Base-by-base conservation (phyloP, 805 yeast species). In the Brettanomyces sp. region DNA sequence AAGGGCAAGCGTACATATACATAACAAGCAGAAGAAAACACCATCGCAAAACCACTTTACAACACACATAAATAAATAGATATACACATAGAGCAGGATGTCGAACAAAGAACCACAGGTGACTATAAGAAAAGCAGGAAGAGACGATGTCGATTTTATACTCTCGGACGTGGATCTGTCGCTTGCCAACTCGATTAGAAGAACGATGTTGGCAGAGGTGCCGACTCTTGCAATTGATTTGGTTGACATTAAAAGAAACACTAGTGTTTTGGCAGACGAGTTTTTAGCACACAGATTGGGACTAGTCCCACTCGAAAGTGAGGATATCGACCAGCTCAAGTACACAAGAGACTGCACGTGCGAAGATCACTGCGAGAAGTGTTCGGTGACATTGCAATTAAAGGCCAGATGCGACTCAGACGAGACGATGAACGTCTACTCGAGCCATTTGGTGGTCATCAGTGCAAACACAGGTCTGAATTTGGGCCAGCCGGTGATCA, bases 291-390 rank as follows among this genome's bases (percentile, higher is more conserved):
- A 93, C 66, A 74, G 99, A 61, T 68, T 93, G 51, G 99, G 99
- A 38, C 72, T 93, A 45, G 80, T 93, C 49, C 99, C 99, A 1
- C 70, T 93, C 41, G 84, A 82, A 53, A 80, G 95, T 56, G 79
- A 80, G 38, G 91, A 86, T 49, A 88, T 90, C 40, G 96, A 88
- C 43, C 76, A 81, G 50, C 70, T 91, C 52, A 80, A 87, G 51
- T 91, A 90, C 67, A 82, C 95, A 28, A 77, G 97, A 61, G 99
- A 93, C 64, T 93, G 99, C 66, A 90, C 95, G 39, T 93, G 99
- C 70, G 99, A 93, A 63, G 95, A 90, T 61, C 91, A 93, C 68
- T 93, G 99, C 68, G 90, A 88, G 49, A 83, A 85, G 64, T 93
- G 99, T 68, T 82, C 95, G 4, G 98, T 93, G 23, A 87, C 83